Base-by-base conservation (phyloP, 1,139 yeast genomes). In the Taiozyma sp. region DNA sequence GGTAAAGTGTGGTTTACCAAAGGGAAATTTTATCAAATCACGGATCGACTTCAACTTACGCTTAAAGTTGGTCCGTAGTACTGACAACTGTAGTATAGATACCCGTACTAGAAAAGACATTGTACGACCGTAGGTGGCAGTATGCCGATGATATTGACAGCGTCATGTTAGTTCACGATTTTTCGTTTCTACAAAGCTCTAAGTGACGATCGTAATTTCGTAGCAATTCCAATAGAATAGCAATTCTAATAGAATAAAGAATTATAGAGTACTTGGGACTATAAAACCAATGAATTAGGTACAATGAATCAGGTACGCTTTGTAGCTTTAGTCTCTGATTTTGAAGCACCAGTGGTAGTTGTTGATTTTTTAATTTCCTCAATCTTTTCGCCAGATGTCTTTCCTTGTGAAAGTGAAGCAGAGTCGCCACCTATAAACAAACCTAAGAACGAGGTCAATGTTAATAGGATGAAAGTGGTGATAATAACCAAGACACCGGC, bases 401-500 rank as follows among this genome's bases (percentile, higher is more conserved):
- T 16, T 45, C 48, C 44, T 4, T 41, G 51, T 10, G 54, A 47
- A n/a, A 53, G 45, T 38, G 47, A 42, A n/a, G 52, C 43, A 29
- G 56, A 45, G 19, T 56, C 38, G n/a, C 52, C 55, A 14, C 65
- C 66, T 45, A 65, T 50, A 19, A 67, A 45, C 5, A 63, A 43
- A 49, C 68, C 70, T 45, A 72, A 50, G 5, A 76, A 9, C 4
- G 49, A 28, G 68, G 71, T 45, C 75, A 76, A 61, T 69, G 68
- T 1, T 68, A 39, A 5, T 76, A 84, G 60, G 72, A 73, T n/a
- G 63, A 64, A 13, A 19, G 76, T 53, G 8, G 82, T 71, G 50
- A 77, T 66, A 0, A 66, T 50, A 36, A 74, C 60, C 47, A 78
- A 66, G 13, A 72, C 66, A 10, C 74, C 69, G 30, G 78, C 70